Evolutionary conservation across 352 stramenopile species (phyloP).

Genomic region (Phytophthora pinifolia): DNA sequence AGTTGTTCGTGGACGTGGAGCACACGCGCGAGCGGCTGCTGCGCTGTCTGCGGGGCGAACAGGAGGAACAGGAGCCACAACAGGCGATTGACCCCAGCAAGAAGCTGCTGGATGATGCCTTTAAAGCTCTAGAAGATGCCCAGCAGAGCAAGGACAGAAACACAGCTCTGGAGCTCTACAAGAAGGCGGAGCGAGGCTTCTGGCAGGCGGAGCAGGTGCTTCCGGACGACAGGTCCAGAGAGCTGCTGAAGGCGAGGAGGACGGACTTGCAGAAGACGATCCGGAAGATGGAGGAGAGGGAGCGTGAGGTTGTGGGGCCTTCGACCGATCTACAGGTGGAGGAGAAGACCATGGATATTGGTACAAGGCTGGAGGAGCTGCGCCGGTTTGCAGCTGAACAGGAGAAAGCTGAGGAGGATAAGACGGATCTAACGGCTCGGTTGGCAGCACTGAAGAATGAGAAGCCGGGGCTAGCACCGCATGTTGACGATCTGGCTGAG

Average conservation of each 20-base stretch:
- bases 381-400: conserved; percentile 38
- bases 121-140: conserved; percentile 36
- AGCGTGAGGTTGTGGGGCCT: background rate
- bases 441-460: conserved; percentile 59
- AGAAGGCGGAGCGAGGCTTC: conserved; percentile 36
- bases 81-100: background rate
- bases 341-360: conserved; percentile 25
- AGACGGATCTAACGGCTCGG: conserved; percentile 32
- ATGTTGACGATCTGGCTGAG: conserved; percentile 30
- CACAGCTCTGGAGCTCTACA: conserved; percentile 33
- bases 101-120: conserved; percentile 42
- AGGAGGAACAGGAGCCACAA: background rate
- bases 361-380: conserved; percentile 41
- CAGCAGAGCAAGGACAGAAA: conserved; percentile 16
- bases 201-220: conserved; percentile 34
- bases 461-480: conserved; percentile 18
- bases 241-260: conserved; percentile 33
- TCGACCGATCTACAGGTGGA: background rate
- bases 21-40: conserved; percentile 26
- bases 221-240: conserved; percentile 37
- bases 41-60: conserved; percentile 10
- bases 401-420: conserved; percentile 12
- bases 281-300: conserved; percentile 10
- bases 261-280: conserved; percentile 41
- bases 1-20: conserved; percentile 45